Evolutionary conservation across 306 rosid genomes (phyloP), one percentile per base, ranked within the genome.

Genomic region (Alnus glutinosa): DNA sequence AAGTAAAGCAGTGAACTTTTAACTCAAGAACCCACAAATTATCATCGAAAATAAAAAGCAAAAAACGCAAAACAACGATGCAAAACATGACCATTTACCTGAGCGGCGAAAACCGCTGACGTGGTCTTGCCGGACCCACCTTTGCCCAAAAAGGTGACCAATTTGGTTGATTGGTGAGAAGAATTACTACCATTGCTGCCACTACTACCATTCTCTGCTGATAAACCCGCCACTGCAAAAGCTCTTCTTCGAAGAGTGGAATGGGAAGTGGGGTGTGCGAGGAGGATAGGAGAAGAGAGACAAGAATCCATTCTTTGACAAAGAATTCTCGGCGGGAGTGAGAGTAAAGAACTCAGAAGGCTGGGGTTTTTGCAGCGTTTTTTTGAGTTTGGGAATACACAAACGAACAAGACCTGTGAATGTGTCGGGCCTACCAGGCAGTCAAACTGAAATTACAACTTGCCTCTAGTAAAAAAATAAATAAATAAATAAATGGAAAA

Each of bases 41-140:
- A 23, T 23, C 28, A 23, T 23, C 28, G 28, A 23, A 23, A 23
- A 39, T 39, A 37, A 39, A 15, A 39, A 23, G 28, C 28, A 23
- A 23, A 23, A 23, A 23, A 23, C 28, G 28, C 28, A 23, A 23
- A 23, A 23, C 28, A 23, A 23, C 28, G 28, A 23, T 7, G 63
- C 2, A 15, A 67, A 16, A 67, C 18, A 0, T 16, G 9, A 6
- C 7, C 3, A 37, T 39, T 48, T 30, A 93, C 98, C 95, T 92
- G 95, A 69, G 97, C 98, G 23, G 97, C 97, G 82, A 92, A 90
- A 74, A 92, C 80, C 55, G 98, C 97, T 2, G 98, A 88, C 18
- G 97, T 85, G 71, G 98, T 94, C 84, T 94, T 94, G 37, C 97
- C 97, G 0, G 97, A 94, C 64, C 98, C 98, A 62, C 98, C 98